Conservation (phyloP, 257 asterid genomes). For the Leptodermis oblonga region DNA sequence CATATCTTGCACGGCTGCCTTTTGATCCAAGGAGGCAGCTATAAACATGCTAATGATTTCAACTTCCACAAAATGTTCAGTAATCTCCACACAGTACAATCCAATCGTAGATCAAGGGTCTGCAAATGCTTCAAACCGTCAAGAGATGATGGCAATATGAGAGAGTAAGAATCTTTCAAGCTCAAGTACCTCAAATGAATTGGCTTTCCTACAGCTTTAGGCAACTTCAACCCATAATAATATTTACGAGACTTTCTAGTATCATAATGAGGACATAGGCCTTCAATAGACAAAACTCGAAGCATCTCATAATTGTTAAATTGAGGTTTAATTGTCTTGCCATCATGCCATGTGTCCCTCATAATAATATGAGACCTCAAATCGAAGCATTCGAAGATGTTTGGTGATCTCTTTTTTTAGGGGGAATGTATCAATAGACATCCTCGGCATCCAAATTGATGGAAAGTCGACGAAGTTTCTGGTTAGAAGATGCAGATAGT, state of each 20-base stretch:
- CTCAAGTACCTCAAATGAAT: slow-evolving; percentile 23
- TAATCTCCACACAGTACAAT: too few species aligned
- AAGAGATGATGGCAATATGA: slow-evolving; percentile 6
- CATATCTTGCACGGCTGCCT: background rate
- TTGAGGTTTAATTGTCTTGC: too few species aligned
- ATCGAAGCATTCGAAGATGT: background rate
- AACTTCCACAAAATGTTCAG: slow-evolving; percentile 10
- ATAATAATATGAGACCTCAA: background rate
- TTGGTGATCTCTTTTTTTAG: background rate
- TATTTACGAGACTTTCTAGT: too few species aligned
- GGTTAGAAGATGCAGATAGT: too few species aligned
- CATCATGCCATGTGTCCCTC: background rate
- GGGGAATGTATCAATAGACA: background rate
- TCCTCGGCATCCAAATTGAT: background rate
- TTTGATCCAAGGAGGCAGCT: slow-evolving; percentile 2
- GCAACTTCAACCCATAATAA: background rate
- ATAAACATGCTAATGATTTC: slow-evolving; percentile 9
- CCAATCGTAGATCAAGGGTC: too few species aligned
- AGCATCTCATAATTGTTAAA: too few species aligned
- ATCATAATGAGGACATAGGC: background rate
- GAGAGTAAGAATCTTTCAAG: background rate
- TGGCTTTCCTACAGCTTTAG: slow-evolving; percentile 13
- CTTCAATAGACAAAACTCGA: background rate
- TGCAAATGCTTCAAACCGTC: slow-evolving; percentile 14
- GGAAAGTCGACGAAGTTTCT: background rate